These are phyloP conservation scores for Parathielavia hyrcaniae DNA, from an alignment of 495 filamentous ascomycete species.

Conservation along the genomic window DNA sequence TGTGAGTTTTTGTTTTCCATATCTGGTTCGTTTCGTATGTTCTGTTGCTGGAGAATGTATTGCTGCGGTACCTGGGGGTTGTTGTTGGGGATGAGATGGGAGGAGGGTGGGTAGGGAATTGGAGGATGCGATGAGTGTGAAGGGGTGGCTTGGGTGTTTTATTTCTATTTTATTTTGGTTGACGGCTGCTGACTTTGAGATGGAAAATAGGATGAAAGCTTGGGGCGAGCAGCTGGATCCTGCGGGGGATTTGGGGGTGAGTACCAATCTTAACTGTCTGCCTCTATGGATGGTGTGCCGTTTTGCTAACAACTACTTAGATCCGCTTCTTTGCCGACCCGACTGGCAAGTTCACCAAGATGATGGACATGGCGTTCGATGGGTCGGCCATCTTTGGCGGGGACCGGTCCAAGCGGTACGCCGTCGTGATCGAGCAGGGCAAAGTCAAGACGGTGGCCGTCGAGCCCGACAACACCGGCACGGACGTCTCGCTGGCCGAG, in stretches of 20 bases:
- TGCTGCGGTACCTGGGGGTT: no score
- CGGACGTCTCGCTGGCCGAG: conserved; percentile 54
- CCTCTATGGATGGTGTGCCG: not conserved
- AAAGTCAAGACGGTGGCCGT: conserved; percentile 70
- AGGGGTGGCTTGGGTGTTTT: no score
- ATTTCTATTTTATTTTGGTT: no score
- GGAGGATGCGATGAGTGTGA: no score
- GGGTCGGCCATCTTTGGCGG: conserved; percentile 78
- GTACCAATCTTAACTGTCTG: conserved; percentile 30
- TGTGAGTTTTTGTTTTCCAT: conserved; percentile 50
- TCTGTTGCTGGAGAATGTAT: conserved; percentile 8
- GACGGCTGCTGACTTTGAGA: not conserved
- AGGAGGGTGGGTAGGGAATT: not conserved
- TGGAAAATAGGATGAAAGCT: conserved; percentile 64
- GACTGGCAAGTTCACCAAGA: conserved; percentile 71
- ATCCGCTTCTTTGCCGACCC: conserved; percentile 92
- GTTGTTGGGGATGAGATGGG: no score
- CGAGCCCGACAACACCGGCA: conserved; percentile 90
- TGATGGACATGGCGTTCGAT: conserved; percentile 80
- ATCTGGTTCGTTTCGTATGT: not conserved
- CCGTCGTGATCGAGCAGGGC: conserved; percentile 68
- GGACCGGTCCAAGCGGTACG: conserved; percentile 81
- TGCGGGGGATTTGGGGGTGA: conserved; percentile 62
- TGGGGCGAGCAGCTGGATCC: conserved; percentile 75
- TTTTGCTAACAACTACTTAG: conserved; percentile 18